Base-by-base conservation (phyloP, 2,329 filamentous ascomycete species). In the Calonectria leucothoes region DNA sequence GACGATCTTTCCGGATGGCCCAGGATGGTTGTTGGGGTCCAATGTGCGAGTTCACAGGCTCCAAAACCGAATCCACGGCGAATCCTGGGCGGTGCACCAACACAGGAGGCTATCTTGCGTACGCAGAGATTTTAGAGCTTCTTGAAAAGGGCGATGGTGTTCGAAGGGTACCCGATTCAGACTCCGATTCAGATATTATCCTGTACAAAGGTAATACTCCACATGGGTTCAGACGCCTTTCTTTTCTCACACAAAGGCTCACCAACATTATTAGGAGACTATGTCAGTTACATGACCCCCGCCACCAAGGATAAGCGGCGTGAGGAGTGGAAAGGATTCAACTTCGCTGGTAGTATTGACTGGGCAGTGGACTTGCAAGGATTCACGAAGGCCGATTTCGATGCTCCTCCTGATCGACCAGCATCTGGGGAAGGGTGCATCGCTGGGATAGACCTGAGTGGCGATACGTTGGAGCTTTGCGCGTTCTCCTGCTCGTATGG, bases 1-100 rank as follows among this genome's bases (percentile, higher is more conserved):
- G 82, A 0, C 73, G 82, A 1, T 80, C 76, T 0, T 84, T 84
- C 70, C 67, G 78, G 11, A 83, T 83, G 81, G 70, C 75, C 0
- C 39, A 75, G 2, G 20, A 74, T 0, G 70, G 71, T 6, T 83
- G 81, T 65, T 68, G 27, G 29, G 45, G 27, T 4, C 48, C 71
- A 1, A 39, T 25, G 0, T 74, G 74, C 25, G 35, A 69, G n/a
- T 74, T 75, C 11, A 74, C 71, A 2, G 66, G 71, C 20, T 59
- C 71, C 7, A 31, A 29, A n/a, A 48, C 35, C 17, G 17, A 55
- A 20, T 74, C 61, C 0, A 27, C 67, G 7, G 71, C 69, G 2
- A 69, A 27, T 0, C 68, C 65, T 0, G 57, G 74, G n/a, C 17
- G 61, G 57, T 75, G 55, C 27, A 75, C 69, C 3, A 67, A 65